Percentiles rank a stretch among this genome's conserved stretches.
These are phyloP conservation scores for Pichia norvegensis DNA, from an alignment of 1,139 yeast genomes.

Conservation along the genomic window DNA sequence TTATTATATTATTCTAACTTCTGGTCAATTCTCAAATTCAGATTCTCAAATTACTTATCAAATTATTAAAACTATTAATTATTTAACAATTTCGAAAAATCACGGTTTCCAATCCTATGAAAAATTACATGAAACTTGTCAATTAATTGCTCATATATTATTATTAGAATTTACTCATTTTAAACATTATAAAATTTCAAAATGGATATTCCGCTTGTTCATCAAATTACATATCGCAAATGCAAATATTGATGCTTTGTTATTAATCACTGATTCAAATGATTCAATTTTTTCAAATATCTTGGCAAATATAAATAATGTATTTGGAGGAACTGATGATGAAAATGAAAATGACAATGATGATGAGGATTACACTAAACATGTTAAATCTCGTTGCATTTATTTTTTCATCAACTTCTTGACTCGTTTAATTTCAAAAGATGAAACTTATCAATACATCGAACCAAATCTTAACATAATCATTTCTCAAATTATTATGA, in stretches of 20 bases:
- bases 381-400: not conserved
- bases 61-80: slow-evolving; percentile 8
- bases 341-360: slow-evolving; percentile 5
- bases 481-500: slow-evolving; percentile 52
- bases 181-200: slow-evolving; percentile 1
- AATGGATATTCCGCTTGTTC: slow-evolving; percentile 11
- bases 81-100: not conserved
- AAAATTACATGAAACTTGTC: not conserved
- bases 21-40: not conserved
- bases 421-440: slow-evolving; percentile 2
- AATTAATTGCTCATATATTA: not conserved
- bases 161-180: not conserved
- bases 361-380: slow-evolving; percentile 1
- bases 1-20: slow-evolving; percentile 1
- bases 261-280: not conserved
- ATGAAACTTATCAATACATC: slow-evolving; percentile 42
- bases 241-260: not conserved
- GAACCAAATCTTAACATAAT: slow-evolving; percentile 52
- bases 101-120: not conserved
- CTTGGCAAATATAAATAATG: not conserved
- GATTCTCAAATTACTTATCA: slow-evolving; percentile 1
- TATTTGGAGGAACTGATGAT: not conserved
- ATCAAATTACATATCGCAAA: slow-evolving; percentile 8
- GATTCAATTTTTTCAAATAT: slow-evolving; percentile 3
- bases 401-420: slow-evolving; percentile 7